Percentiles rank a stretch among this genome's conserved stretches.
Evolutionary conservation across 495 filamentous ascomycete species (phyloP).

Genomic region (Cudoniella acicularis): DNA sequence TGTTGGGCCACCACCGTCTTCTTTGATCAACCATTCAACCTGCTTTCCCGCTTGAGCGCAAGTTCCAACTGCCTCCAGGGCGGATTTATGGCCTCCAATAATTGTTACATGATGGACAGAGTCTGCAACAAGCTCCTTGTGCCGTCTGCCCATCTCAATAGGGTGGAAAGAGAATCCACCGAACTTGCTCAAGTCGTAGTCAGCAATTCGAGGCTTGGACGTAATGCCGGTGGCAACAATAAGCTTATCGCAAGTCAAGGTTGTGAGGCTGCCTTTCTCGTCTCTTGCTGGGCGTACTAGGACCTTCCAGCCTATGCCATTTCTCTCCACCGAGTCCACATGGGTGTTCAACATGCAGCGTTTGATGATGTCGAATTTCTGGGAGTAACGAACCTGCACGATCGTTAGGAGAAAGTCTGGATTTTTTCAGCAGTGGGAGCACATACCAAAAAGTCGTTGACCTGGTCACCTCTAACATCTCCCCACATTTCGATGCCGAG

Average conservation of each 20-base stretch:
- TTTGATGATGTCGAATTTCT: slow-evolving; percentile 30
- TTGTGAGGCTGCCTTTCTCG: slow-evolving; percentile 7
- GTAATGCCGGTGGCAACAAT: slow-evolving; percentile 37
- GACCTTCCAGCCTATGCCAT: slow-evolving; percentile 29
- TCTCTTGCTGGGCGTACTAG: slow-evolving; percentile 13
- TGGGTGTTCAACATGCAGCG: slow-evolving; percentile 32
- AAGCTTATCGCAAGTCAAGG: slow-evolving; percentile 28
- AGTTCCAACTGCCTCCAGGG: slow-evolving; percentile 31
- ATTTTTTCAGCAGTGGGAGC: neutral
- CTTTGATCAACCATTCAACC: slow-evolving; percentile 34
- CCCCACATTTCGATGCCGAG: slow-evolving; percentile 22
- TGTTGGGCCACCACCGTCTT: slow-evolving; percentile 27
- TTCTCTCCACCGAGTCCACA: slow-evolving; percentile 25
- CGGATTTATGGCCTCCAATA: slow-evolving; percentile 35
- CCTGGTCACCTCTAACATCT: slow-evolving; percentile 33
- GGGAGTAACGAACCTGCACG: slow-evolving; percentile 21
- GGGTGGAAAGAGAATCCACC: slow-evolving; percentile 29
- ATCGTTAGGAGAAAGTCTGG: neutral
- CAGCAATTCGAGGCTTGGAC: slow-evolving; percentile 30
- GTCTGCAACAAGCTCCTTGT: slow-evolving; percentile 13
- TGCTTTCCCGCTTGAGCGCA: slow-evolving; percentile 31
- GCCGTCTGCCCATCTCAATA: slow-evolving; percentile 18
- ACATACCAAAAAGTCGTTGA: slow-evolving; percentile 30
- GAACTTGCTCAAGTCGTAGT: slow-evolving; percentile 22
- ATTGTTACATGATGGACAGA: slow-evolving; percentile 27